Base-by-base conservation (phyloP, 2,329 filamentous ascomycete species). In the Sporothrix luriei region DNA sequence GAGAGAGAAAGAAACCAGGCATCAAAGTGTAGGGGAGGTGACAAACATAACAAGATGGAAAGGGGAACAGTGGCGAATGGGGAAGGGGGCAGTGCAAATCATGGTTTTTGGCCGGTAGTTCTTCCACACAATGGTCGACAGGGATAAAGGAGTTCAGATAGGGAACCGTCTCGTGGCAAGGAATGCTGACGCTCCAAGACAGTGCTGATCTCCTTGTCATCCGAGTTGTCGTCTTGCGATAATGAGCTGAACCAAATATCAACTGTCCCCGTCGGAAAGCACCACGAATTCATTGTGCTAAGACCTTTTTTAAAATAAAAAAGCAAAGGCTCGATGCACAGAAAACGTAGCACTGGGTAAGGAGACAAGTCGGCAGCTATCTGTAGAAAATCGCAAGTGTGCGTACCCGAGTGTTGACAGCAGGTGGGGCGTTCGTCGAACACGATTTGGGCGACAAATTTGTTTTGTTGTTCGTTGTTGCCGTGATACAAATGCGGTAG, bases 11-110 rank as follows among this genome's bases (percentile, higher is more conserved):
- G 57, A 46, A 46, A 62, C 46, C 26, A 46, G 38, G 38, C 57
- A n/a, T 46, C 6, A 62, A 61, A 3, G 29, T 57, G 57, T 62
- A 11, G 26, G 10, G 29, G 2, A 46, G n/a, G 11, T n/a, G 43
- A 61, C 19, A 67, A 38, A 13, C n/a, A 67, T 54, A 43, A 49
- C 40, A 38, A 40, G 21, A 55, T 43, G 24, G 19, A 21, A 51
- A 40, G 1, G 11, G 16, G 73, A 70, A 74, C 0, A 11, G 29
- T 43, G 40, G 11, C 14, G 40, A 64, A 69, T 48, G 59, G 46
- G 73, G 73, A 57, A 68, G 70, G 69, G 69, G 62, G 46, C n/a
- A 21, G 54, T 61, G 33, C 9, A 48, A 48, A 38, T 64, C 48
- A 48, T 33, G 19, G n/a, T 2, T 59, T 65, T 38, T 65, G 59